A percentile compares a stretch with the other conserved stretches of the same genome.
Conservation (phyloP, 345 rosid genomes). For the Lumnitzera littorea region DNA sequence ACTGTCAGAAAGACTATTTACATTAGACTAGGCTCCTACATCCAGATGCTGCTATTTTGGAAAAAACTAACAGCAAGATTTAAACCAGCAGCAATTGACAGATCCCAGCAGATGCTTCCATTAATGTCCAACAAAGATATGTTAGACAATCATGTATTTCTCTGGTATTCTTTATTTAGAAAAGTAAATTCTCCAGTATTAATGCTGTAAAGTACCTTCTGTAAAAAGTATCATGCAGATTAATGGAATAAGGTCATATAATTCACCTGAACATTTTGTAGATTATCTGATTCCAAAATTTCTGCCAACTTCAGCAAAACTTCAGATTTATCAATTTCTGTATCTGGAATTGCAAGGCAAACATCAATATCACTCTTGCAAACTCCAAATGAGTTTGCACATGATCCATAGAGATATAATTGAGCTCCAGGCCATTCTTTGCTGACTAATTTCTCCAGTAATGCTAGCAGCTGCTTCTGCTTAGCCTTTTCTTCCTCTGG, state of each 20-base stretch:
- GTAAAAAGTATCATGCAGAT: background rate
- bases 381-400: slow-evolving; percentile 93
- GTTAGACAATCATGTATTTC: too few species aligned
- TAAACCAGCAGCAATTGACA: too few species aligned
- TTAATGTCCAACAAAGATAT: too few species aligned
- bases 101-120: too few species aligned
- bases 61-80: too few species aligned
- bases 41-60: too few species aligned
- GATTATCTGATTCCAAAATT: slow-evolving; percentile 68
- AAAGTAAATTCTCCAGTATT: too few species aligned
- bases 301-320: slow-evolving; percentile 78
- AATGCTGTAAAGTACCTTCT: too few species aligned
- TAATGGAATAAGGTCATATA: slow-evolving; percentile 4
- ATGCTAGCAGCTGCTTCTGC: slow-evolving; percentile 64
- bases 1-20: too few species aligned
- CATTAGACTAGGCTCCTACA: too few species aligned
- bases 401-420: slow-evolving; percentile 84
- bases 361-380: slow-evolving; percentile 93
- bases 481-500: slow-evolving; percentile 73
- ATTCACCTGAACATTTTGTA: slow-evolving; percentile 89
- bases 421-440: slow-evolving; percentile 90
- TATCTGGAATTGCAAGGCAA: slow-evolving; percentile 65
- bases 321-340: slow-evolving; percentile 55
- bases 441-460: slow-evolving; percentile 61
- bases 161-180: too few species aligned